A percentile compares a stretch with the other conserved stretches of the same genome.
phyloP scores from a whole-genome alignment of 225 moss, liverwort and hornwort genomes.

The Sphagnum tenellum region DNA sequence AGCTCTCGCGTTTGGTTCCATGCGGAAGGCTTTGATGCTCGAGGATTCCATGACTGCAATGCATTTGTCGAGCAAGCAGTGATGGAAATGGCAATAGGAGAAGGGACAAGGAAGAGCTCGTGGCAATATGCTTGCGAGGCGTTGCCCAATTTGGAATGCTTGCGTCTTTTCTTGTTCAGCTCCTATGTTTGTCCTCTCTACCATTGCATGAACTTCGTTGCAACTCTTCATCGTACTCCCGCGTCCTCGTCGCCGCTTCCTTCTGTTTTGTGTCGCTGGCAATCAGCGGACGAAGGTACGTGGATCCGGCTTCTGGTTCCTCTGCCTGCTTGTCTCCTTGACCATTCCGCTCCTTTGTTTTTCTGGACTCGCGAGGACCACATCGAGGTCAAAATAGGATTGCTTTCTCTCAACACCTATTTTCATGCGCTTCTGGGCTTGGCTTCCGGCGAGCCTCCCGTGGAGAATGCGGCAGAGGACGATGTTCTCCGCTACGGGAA shows the following conservation, averaged over 20 bases:
- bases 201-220: slow-evolving; percentile 19
- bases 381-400: slow-evolving; percentile 63
- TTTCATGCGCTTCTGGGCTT: slow-evolving; percentile 6
- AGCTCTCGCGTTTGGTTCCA: no score
- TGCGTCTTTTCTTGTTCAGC: slow-evolving; percentile 49
- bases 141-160: slow-evolving; percentile 18
- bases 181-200: slow-evolving; percentile 6
- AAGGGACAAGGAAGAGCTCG: not conserved
- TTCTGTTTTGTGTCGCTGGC: slow-evolving; percentile 45
- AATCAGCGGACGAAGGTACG: slow-evolving; percentile 6
- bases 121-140: slow-evolving; percentile 38
- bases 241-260: slow-evolving; percentile 16
- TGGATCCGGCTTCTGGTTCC: slow-evolving; percentile 30
- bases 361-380: slow-evolving; percentile 46
- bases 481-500: no score
- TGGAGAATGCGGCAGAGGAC: no score
- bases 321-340: slow-evolving; percentile 64
- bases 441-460: no score
- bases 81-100: not conserved
- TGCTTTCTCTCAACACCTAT: slow-evolving; percentile 51
- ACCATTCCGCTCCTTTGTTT: slow-evolving; percentile 52
- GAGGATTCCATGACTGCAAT: no score
- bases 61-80: no score
- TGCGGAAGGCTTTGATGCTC: no score
- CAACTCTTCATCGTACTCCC: slow-evolving; percentile 14